A percentile compares a stretch with the other conserved stretches of the same genome.
These are phyloP conservation scores for Emericellopsis cladophorae DNA, from an alignment of 2,329 filamentous ascomycete genomes.

Conservation along the genomic window DNA sequence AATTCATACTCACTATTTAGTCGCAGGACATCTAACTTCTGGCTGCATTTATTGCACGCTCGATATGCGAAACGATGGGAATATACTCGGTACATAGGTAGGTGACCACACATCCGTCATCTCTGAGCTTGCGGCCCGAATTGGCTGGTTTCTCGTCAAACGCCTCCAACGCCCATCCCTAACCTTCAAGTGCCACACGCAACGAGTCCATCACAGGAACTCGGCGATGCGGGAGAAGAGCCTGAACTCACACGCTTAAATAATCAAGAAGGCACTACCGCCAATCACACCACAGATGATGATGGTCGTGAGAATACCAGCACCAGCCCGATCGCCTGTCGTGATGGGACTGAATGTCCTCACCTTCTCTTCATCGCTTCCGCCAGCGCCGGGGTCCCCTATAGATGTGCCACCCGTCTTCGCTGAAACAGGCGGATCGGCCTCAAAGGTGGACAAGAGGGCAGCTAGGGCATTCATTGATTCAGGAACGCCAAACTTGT, in stretches of 20 bases:
- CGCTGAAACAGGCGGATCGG: conserved; percentile 32
- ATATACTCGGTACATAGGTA: not conserved
- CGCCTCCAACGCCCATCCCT: not conserved
- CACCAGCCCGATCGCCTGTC: conserved; percentile 37
- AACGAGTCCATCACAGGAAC: not conserved
- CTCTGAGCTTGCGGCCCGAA: not conserved
- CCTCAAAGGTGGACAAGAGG: conserved; percentile 45
- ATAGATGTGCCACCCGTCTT: conserved; percentile 46
- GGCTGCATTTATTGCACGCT: too few species aligned
- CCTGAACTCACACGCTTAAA: not conserved
- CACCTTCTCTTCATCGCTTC: conserved; percentile 14
- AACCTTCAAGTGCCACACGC: not conserved
- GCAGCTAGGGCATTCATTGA: conserved; percentile 57
- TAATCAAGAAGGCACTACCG: conserved; percentile 31
- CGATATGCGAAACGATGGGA: too few species aligned
- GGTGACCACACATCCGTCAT: not conserved
- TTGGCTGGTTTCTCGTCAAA: not conserved
- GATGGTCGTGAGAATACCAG: conserved; percentile 40
- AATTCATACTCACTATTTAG: too few species aligned
- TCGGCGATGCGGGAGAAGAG: too few species aligned
- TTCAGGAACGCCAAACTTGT: conserved; percentile 49
- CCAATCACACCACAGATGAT: conserved; percentile 34
- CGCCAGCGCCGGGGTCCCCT: conserved; percentile 35
- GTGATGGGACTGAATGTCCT: conserved; percentile 24
- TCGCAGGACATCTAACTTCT: too few species aligned